These are phyloP conservation scores for Ogataea ramenticola DNA, from an alignment of 805 yeast species.

Conservation along the genomic window DNA sequence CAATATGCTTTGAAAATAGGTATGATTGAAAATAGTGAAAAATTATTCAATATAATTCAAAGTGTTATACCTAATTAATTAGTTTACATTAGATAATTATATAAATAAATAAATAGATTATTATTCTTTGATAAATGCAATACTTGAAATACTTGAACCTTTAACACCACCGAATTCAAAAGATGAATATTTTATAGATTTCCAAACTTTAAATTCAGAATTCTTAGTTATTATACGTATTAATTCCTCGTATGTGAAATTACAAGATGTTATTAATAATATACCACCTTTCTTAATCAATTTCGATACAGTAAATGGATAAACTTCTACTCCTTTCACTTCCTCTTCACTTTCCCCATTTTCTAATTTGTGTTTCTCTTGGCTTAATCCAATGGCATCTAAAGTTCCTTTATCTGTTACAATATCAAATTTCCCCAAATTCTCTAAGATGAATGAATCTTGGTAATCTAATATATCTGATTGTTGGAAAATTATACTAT, in stretches of 20 bases:
- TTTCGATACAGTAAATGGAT: constrained; percentile 52
- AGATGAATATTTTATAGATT: constrained; percentile 65
- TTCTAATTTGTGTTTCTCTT: constrained; percentile 43
- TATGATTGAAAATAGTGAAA: constrained; percentile 51
- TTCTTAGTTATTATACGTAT: constrained; percentile 39
- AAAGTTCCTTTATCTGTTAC: constrained; percentile 91
- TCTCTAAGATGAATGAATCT: constrained; percentile 23
- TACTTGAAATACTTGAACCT: constrained; percentile 83
- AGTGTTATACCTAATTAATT: constrained; percentile 23
- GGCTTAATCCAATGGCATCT: constrained; percentile 91
- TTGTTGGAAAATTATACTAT: constrained; percentile 40
- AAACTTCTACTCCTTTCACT: constrained; percentile 47
- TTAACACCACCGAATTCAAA: constrained; percentile 85
- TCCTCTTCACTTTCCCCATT: constrained; percentile 36
- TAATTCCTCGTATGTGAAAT: constrained; percentile 81
- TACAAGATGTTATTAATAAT: constrained; percentile 82
- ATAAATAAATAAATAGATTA: background rate
- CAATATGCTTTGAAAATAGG: constrained; percentile 80
- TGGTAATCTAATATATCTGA: constrained; percentile 58
- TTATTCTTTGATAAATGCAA: constrained; percentile 55
- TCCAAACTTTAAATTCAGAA: constrained; percentile 49
- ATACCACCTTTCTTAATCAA: constrained; percentile 53
- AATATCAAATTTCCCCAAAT: constrained; percentile 50
- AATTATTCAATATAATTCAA: constrained; percentile 45
- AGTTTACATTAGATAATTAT: constrained; percentile 1